phyloP scores from a whole-genome alignment of 2,329 filamentous ascomycete species.

The Neofusicoccum ribis region DNA sequence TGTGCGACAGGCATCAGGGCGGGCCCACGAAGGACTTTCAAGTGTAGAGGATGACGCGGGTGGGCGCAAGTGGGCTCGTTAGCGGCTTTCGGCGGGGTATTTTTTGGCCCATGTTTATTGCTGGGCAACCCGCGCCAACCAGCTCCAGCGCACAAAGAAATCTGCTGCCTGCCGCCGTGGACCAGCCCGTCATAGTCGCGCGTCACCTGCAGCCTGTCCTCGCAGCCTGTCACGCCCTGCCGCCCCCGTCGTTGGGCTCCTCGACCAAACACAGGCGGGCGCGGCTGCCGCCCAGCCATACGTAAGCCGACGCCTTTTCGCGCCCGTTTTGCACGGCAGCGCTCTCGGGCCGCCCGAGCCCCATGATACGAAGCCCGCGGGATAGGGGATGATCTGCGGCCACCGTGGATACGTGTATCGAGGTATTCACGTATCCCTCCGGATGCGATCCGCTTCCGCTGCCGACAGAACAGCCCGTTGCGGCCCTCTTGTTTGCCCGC shows the following conservation, averaged over 20 bases:
- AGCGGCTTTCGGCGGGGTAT: conserved; percentile 16
- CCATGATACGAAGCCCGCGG: conserved; percentile 10
- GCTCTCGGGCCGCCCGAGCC: conserved; percentile 8
- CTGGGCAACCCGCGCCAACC: conserved; percentile 1
- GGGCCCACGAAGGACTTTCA: conserved; percentile 19
- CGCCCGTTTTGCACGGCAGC: not conserved
- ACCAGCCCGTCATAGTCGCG: not conserved
- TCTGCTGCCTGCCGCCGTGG: not conserved
- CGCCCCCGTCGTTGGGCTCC: not conserved
- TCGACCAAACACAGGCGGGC: not conserved
- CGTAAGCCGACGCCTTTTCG: conserved; percentile 3
- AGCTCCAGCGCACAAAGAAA: conserved; percentile 11
- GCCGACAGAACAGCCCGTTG: not conserved
- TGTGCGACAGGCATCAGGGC: conserved; percentile 19
- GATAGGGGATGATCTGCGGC: conserved; percentile 15
- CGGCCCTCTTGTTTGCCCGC: not conserved
- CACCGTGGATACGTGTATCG: not conserved
- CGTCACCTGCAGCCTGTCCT: not conserved
- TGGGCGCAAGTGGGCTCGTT: conserved; percentile 12
- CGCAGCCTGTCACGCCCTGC: not conserved
- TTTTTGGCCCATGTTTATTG: conserved; percentile 15
- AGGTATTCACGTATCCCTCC: not conserved
- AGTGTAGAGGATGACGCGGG: conserved; percentile 19
- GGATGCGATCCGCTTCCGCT: conserved; percentile 1
- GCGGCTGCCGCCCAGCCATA: not conserved